A percentile compares a stretch with the other conserved stretches of the same genome.
Evolutionary conservation across 441 rosid species (phyloP).

Genomic region (Melastoma candidum): DNA sequence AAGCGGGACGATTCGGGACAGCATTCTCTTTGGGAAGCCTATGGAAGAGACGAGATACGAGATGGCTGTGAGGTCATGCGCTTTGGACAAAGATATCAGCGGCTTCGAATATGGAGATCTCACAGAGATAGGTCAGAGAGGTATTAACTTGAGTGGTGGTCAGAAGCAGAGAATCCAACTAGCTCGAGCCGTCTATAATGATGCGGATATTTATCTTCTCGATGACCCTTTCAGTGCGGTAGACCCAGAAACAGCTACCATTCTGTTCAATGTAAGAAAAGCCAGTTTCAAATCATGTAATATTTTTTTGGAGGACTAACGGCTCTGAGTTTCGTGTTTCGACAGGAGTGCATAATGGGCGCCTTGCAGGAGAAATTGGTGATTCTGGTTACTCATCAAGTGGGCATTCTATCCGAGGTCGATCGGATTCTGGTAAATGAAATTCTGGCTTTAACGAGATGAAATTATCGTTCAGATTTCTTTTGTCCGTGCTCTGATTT

Average conservation of each 20-base stretch:
- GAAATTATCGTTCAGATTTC: neutral
- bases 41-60: conserved; percentile 55
- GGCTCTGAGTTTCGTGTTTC: neutral
- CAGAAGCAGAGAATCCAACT: conserved; percentile 93
- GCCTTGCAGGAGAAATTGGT: too few species aligned
- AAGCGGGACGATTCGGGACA: conserved; percentile 77
- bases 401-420: conserved; percentile 74
- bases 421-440: conserved; percentile 57
- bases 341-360: too few species aligned
- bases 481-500: neutral
- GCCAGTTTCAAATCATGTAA: too few species aligned
- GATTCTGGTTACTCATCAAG: conserved; percentile 6
- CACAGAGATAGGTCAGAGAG: conserved; percentile 92
- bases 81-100: conserved; percentile 64
- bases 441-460: too few species aligned
- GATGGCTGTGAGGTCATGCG: conserved; percentile 53
- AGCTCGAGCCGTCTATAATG: conserved; percentile 73
- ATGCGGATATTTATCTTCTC: conserved; percentile 78
- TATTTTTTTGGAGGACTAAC: neutral
- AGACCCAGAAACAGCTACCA: conserved; percentile 75
- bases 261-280: conserved; percentile 52
- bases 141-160: conserved; percentile 89
- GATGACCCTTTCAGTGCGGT: conserved; percentile 87
- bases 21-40: conserved; percentile 67
- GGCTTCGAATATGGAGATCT: conserved; percentile 65